Conservation (phyloP, 2,329 filamentous ascomycete genomes). For the Neocatenulostroma microsporum region DNA sequence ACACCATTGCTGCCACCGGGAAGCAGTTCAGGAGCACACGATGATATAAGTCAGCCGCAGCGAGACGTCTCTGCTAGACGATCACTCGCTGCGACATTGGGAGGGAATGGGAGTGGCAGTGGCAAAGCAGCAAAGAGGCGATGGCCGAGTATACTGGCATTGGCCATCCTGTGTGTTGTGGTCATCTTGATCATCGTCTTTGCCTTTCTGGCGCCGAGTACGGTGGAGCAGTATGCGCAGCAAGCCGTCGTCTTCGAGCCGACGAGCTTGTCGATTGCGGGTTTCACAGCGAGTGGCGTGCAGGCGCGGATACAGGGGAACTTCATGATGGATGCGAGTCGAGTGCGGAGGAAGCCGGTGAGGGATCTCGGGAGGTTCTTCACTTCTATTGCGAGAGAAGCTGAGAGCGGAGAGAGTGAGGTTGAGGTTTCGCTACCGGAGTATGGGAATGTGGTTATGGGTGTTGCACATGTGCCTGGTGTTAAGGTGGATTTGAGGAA, state of each 20-base stretch:
- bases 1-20: constrained; percentile 1
- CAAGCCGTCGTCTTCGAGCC: constrained; percentile 75
- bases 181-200: constrained; percentile 64
- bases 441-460: constrained; percentile 68
- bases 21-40: background rate
- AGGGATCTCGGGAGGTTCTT: constrained; percentile 67
- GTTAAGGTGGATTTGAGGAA: constrained; percentile 70
- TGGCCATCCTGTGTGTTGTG: constrained; percentile 55
- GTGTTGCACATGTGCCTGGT: constrained; percentile 66
- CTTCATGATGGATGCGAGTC: constrained; percentile 69
- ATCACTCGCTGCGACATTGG: constrained; percentile 14
- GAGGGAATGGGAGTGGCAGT: constrained; percentile 8
- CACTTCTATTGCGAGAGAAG: constrained; percentile 70
- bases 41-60: constrained; percentile 17
- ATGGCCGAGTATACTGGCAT: constrained; percentile 73
- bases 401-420: constrained; percentile 65
- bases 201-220: constrained; percentile 72
- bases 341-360: constrained; percentile 62
- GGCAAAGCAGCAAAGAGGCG: constrained; percentile 35
- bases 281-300: constrained; percentile 71
- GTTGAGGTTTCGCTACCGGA: constrained; percentile 76
- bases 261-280: constrained; percentile 75
- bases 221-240: constrained; percentile 78
- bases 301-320: constrained; percentile 72
- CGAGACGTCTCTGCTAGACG: constrained; percentile 16